Evolutionary conservation across 768 basidiomycete species (phyloP), one percentile per base, ranked within the genome.

Genomic region (Ephemerocybe angulata): DNA sequence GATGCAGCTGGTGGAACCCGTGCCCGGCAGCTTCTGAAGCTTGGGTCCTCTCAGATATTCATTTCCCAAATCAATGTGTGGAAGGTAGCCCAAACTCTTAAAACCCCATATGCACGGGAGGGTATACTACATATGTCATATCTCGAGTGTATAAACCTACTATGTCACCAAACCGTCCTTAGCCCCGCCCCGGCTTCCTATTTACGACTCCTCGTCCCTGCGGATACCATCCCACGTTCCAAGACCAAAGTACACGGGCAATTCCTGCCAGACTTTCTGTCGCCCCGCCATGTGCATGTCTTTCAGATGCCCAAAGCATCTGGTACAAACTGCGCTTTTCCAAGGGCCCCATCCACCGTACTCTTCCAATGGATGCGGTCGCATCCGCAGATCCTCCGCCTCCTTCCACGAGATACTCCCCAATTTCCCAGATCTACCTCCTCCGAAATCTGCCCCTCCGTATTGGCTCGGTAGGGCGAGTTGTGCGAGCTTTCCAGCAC

Each of bases 211-310:
- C 52, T 75, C 72, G 31, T 73, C 69, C 51, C 63, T 65, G 42
- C 58, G 65, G 8, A 76, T 70, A 28, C 70, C 69, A 10, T 71
- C 69, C 75, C 75, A 76, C 21, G 65, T 71, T 42, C 69, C 70
- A 8, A 76, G 62, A 28, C 68, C 65, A 54, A 76, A 76, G 13
- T 73, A 61, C 15, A 52, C 57, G 0, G 74, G 75, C 28, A 76
- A 60, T 33, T 56, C 54, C 41, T 71, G 66, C 75, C 75, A 76
- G 5, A 74, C 65, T 59, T 68, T 68, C 60, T 72, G 67, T 43
- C 75, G 59, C 0, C 72, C 74, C 29, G 58, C 62, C 43, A 59
- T 59, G 52, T 75, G 73, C 57, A 70, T 66, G 24, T 48, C 43
- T 56, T 71, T 67, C 28, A 67, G 58, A 22, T 63, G 56, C 11